Evolutionary conservation across 139 green algal genomes (phyloP).

Genomic region (Deuterostichococcus epilithicus): DNA sequence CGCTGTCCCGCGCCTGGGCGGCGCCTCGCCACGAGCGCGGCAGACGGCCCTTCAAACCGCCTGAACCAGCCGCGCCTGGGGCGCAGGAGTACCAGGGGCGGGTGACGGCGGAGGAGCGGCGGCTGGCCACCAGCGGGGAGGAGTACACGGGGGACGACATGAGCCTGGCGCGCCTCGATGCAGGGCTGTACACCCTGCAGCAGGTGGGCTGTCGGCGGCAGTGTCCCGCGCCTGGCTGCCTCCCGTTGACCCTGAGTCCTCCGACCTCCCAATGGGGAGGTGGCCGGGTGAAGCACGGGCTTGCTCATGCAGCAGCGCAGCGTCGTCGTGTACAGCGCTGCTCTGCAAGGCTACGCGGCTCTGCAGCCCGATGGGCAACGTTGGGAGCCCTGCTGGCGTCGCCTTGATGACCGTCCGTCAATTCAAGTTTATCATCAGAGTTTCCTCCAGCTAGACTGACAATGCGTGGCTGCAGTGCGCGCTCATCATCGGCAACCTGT

Average conservation of each 20-base stretch:
- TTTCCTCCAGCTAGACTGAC: background rate
- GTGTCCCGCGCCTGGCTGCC: background rate
- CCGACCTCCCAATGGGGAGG: too few relatives aligned
- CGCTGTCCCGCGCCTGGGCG: too few relatives aligned
- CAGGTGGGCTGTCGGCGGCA: conserved; percentile 19
- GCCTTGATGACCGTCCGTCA: background rate
- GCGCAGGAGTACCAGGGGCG: conserved; percentile 41
- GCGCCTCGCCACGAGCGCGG: too few relatives aligned
- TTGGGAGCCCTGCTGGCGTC: too few relatives aligned
- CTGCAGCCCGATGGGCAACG: background rate
- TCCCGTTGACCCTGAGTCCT: too few relatives aligned
- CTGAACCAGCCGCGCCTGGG: too few relatives aligned
- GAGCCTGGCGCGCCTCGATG: conserved; percentile 51
- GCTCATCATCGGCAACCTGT: conserved; percentile 69
- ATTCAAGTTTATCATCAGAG: background rate
- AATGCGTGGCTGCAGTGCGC: conserved; percentile 27
- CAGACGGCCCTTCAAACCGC: too few relatives aligned
- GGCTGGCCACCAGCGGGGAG: conserved; percentile 15
- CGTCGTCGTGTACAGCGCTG: too few relatives aligned
- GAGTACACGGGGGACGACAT: conserved; percentile 57
- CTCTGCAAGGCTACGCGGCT: too few relatives aligned
- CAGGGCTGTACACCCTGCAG: conserved; percentile 82
- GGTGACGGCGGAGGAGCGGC: conserved; percentile 38
- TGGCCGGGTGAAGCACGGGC: too few relatives aligned
- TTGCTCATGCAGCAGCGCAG: too few relatives aligned